phyloP scores from a whole-genome alignment of 257 asterid species.

The Leonotis leonurus region DNA sequence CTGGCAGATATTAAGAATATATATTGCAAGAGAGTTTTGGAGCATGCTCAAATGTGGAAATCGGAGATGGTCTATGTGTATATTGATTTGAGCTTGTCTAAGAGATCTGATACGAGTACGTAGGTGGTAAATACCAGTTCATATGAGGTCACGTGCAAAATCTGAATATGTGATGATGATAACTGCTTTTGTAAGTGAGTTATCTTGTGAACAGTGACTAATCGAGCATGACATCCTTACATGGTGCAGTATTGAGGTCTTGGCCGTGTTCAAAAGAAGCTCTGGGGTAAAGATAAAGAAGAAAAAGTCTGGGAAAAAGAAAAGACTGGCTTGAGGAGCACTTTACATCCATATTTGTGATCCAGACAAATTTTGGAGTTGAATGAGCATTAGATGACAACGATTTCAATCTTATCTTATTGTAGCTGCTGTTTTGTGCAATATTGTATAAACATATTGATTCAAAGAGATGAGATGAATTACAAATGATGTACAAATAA shows the following conservation, averaged over 20 bases:
- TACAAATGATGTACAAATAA: constrained; percentile 6
- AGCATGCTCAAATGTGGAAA: not conserved
- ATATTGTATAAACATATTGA: constrained; percentile 19
- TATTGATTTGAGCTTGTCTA: not conserved
- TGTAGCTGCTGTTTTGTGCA: constrained; percentile 3
- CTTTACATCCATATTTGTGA: constrained; percentile 2
- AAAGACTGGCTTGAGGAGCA: constrained; percentile 29
- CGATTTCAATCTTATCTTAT: constrained; percentile 3
- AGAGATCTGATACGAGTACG: not conserved
- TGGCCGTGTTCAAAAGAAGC: constrained; percentile 80
- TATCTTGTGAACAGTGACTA: constrained; percentile 4
- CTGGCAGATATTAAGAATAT: not conserved
- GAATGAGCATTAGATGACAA: not conserved
- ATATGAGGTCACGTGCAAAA: not conserved
- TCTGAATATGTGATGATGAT: not conserved
- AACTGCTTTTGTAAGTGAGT: constrained; percentile 7
- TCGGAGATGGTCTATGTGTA: not conserved
- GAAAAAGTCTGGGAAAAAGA: constrained; percentile 55
- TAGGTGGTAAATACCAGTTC: not conserved
- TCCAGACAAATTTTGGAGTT: not conserved
- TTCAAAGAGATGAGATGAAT: constrained; percentile 15
- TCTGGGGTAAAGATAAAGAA: constrained; percentile 35
- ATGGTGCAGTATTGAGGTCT: constrained; percentile 73
- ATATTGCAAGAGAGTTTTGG: not conserved
- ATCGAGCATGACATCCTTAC: constrained; percentile 13